phyloP scores from a whole-genome alignment of 805 yeast species.

The Yarrowia divulgata region DNA sequence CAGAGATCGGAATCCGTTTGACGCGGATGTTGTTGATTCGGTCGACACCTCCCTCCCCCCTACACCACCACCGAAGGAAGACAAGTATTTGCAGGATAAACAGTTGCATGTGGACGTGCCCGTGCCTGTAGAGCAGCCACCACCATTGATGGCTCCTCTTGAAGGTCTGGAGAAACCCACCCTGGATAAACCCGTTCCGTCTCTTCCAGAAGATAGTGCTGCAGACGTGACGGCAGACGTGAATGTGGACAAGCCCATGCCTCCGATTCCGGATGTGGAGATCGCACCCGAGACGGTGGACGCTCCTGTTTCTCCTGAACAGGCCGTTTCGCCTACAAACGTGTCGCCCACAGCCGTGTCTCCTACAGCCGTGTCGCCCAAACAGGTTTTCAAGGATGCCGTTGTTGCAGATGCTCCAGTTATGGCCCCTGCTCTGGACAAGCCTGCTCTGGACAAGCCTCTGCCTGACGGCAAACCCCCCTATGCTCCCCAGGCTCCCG shows the following conservation, averaged over 20 bases:
- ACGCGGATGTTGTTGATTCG: background rate
- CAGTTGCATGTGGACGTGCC: slow-evolving; percentile 11
- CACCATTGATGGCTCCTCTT: slow-evolving; percentile 12
- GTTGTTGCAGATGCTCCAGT: background rate
- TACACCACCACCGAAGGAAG: slow-evolving; percentile 21
- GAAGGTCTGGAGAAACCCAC: background rate
- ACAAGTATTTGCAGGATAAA: slow-evolving; percentile 17
- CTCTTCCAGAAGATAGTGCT: background rate
- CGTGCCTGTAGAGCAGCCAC: background rate
- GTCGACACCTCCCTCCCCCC: slow-evolving; percentile 3
- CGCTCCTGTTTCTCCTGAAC: background rate
- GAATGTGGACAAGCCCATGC: slow-evolving; percentile 17
- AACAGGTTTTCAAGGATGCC: too few species aligned
- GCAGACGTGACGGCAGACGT: background rate
- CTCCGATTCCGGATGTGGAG: slow-evolving; percentile 19
- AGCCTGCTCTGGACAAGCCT: slow-evolving; percentile 16
- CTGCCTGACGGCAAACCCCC: slow-evolving; percentile 10
- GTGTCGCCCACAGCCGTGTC: background rate
- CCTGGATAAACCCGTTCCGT: slow-evolving; percentile 4
- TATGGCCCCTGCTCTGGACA: background rate
- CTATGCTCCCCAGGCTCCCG: slow-evolving; percentile 10
- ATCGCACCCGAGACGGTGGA: too few species aligned
- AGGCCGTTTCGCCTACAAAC: background rate
- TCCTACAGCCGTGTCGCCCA: background rate
- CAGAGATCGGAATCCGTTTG: slow-evolving; percentile 6